Evolutionary conservation across 1,139 yeast species (phyloP).

Genomic region (Geotrichum reessii): DNA sequence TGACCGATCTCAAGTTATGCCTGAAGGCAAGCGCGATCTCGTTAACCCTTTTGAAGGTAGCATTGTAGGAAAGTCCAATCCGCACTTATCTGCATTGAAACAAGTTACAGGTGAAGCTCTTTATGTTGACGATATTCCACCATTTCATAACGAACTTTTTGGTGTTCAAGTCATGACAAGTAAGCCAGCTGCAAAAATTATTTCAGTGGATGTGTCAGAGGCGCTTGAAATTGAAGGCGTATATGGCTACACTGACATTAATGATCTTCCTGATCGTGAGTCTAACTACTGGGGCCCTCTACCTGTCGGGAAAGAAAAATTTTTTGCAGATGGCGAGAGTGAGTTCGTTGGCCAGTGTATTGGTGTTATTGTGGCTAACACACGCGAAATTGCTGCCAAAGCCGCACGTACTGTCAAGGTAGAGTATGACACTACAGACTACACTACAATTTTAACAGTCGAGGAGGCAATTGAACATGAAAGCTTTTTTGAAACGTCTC

Average conservation of each 20-base stretch:
- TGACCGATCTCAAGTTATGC: slow-evolving; percentile 32
- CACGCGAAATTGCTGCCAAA: slow-evolving; percentile 39
- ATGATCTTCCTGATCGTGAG: slow-evolving; percentile 37
- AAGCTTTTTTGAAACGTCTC: slow-evolving; percentile 36
- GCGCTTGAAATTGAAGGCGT: slow-evolving; percentile 41
- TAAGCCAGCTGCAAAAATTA: slow-evolving; percentile 41
- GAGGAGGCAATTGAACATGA: slow-evolving; percentile 41
- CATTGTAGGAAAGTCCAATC: slow-evolving; percentile 39
- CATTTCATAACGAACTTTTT: slow-evolving; percentile 38
- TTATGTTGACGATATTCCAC: slow-evolving; percentile 43
- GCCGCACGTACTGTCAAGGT: slow-evolving; percentile 43
- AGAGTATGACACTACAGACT: slow-evolving; percentile 38
- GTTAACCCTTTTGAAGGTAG: slow-evolving; percentile 36
- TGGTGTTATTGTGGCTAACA: slow-evolving; percentile 40
- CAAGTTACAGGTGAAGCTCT: slow-evolving; percentile 45
- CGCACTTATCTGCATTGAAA: slow-evolving; percentile 42
- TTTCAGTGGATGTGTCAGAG: slow-evolving; percentile 36
- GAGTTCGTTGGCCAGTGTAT: slow-evolving; percentile 42
- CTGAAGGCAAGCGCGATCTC: slow-evolving; percentile 39
- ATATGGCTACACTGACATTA: slow-evolving; percentile 39
- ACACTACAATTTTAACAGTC: slow-evolving; percentile 37
- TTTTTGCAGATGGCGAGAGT: slow-evolving; percentile 42
- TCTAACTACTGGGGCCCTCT: slow-evolving; percentile 42
- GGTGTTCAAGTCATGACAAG: slow-evolving; percentile 42
- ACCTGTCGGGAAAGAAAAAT: slow-evolving; percentile 40